Conservation (phyloP, 371 early-diverging fungal genomes). For the Mucor saturninus region DNA sequence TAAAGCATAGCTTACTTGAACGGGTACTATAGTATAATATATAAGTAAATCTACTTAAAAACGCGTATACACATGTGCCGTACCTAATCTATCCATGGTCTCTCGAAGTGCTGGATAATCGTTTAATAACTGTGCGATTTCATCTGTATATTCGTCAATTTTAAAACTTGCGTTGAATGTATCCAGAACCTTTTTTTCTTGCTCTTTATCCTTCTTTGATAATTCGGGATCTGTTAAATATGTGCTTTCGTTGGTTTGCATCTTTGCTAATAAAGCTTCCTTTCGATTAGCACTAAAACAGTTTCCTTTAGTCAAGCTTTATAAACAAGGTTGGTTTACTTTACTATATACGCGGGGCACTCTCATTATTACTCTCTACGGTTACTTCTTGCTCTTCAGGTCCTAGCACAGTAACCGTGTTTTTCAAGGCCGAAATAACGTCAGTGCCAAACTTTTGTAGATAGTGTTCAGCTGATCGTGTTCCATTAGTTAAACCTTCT, state of each 20-base stretch:
- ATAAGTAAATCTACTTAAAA: too few species aligned
- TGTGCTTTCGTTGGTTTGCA: slow-evolving; percentile 40
- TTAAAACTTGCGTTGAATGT: slow-evolving; percentile 41
- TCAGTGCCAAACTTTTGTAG: slow-evolving; percentile 53
- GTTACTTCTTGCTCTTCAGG: slow-evolving; percentile 34
- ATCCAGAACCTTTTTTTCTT: slow-evolving; percentile 35
- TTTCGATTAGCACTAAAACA: slow-evolving; percentile 45
- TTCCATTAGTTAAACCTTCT: slow-evolving; percentile 48
- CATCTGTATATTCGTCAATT: slow-evolving; percentile 49
- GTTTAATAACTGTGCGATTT: slow-evolving; percentile 45
- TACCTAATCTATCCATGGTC: slow-evolving; percentile 45
- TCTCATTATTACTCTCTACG: slow-evolving; percentile 7
- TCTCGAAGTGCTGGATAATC: slow-evolving; percentile 42
- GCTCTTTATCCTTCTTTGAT: slow-evolving; percentile 13
- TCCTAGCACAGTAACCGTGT: slow-evolving; percentile 42
- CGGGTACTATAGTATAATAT: slow-evolving; percentile 34
- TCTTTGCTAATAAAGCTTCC: slow-evolving; percentile 46
- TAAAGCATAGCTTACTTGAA: slow-evolving; percentile 46
- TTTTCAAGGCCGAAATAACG: slow-evolving; percentile 40
- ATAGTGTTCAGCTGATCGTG: slow-evolving; percentile 56
- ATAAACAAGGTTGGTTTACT: background rate
- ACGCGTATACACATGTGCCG: too few species aligned
- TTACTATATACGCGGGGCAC: slow-evolving; percentile 39
- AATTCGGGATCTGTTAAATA: slow-evolving; percentile 36
- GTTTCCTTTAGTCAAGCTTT: too few species aligned